phyloP scores from a whole-genome alignment of 495 filamentous ascomycete species.

The Glonium stellatum region DNA sequence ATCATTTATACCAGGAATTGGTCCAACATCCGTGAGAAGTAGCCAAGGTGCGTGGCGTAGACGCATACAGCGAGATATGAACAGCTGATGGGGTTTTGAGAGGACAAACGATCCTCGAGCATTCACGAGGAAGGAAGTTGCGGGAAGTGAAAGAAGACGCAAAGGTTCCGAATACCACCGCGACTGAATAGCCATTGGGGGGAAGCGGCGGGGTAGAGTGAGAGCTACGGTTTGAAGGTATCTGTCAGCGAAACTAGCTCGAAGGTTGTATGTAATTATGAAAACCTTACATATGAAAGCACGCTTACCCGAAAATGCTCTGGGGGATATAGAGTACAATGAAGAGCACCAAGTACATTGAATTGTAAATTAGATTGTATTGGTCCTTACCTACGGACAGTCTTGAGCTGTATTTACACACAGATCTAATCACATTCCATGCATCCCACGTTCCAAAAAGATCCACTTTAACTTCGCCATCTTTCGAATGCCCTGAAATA shows the following conservation, averaged over 20 bases:
- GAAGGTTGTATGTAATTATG: no score
- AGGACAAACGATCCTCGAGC: constrained; percentile 74
- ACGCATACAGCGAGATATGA: constrained; percentile 79
- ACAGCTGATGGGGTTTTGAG: constrained; percentile 67
- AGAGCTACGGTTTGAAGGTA: constrained; percentile 49
- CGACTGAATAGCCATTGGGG: constrained; percentile 62
- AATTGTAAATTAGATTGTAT: constrained; percentile 15
- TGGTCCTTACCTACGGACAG: constrained; percentile 73
- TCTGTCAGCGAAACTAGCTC: background rate
- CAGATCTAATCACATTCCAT: constrained; percentile 79
- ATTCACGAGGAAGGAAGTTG: constrained; percentile 67
- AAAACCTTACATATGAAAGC: no score
- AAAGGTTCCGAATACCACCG: constrained; percentile 95
- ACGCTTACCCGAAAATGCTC: no score
- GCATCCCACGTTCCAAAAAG: constrained; percentile 80
- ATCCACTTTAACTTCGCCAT: constrained; percentile 42
- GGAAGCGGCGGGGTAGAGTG: constrained; percentile 69
- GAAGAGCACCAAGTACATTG: no score
- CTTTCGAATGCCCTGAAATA: constrained; percentile 36
- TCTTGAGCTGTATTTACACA: constrained; percentile 77
- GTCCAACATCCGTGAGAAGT: constrained; percentile 69
- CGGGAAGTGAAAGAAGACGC: constrained; percentile 64
- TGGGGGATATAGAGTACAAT: no score
- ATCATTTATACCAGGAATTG: constrained; percentile 50
- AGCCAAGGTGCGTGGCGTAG: constrained; percentile 74